These are phyloP conservation scores for Hypoxylon lenormandii DNA, from an alignment of 495 filamentous ascomycete genomes.

Conservation along the genomic window DNA sequence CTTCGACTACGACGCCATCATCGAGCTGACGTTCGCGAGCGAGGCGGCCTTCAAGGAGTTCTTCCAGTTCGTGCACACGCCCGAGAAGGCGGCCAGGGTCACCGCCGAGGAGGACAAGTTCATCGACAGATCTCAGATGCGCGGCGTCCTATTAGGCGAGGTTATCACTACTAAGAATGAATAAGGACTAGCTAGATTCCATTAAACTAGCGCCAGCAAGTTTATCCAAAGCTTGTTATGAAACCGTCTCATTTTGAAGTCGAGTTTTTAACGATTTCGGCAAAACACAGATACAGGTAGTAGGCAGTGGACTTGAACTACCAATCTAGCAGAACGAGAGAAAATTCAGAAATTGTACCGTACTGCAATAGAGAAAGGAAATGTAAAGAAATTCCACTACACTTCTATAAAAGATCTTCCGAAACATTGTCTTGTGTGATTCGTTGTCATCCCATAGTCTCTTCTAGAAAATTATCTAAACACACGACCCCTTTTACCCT, in stretches of 20 bases:
- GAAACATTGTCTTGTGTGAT: no score
- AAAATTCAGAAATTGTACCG: no score
- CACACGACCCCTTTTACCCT: no score
- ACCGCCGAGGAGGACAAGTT: conserved; percentile 52
- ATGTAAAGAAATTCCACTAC: no score
- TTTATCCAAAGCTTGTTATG: neutral
- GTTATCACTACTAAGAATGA: conserved; percentile 26
- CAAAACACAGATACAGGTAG: no score
- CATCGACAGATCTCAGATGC: conserved; percentile 47
- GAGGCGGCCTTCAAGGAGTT: conserved; percentile 50
- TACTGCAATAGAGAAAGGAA: no score
- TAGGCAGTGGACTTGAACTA: no score
- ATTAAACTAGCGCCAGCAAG: neutral
- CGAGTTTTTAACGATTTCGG: neutral
- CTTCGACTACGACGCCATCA: conserved; percentile 57
- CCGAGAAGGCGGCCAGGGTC: conserved; percentile 43
- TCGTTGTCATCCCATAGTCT: no score
- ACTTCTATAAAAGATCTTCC: no score
- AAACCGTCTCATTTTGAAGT: neutral
- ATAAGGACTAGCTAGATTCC: neutral
- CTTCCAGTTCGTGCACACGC: conserved; percentile 40
- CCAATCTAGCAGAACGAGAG: no score
- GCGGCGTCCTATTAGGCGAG: conserved; percentile 49
- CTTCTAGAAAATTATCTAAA: no score
- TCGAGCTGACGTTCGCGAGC: conserved; percentile 54